Evolutionary conservation across 2,329 filamentous ascomycete genomes (phyloP), one percentile per base, ranked within the genome.

Genomic region (Bertia moriformis): DNA sequence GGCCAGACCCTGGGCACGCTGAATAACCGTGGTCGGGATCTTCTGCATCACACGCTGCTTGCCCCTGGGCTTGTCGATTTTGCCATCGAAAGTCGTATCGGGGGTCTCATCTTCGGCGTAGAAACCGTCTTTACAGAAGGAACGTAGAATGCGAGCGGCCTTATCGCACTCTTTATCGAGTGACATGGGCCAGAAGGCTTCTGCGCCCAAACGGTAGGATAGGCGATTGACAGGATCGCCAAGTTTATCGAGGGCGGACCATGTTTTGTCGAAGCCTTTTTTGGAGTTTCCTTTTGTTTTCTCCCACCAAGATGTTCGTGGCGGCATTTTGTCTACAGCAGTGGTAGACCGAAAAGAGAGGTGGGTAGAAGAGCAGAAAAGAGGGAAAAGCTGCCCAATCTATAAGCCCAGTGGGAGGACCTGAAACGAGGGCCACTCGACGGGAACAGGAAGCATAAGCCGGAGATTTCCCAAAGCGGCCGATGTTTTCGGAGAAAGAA

Each of bases 121-220:
- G 56, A 83, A 83, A 10, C 78, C 78, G 68, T 83, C 77, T 55
- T 78, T 79, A 61, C 79, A 84, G 55, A 86, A 86, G 46, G 75
- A 80, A 48, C 78, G 69, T 42, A 86, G 58, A 38, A 86, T 86
- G 19, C 81, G 69, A 17, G 82, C 81, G 2, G 80, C 79, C 59
- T 86, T 86, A 60, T 81, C 78, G 50, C 75, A 76, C 59, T 86
- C 82, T 51, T 78, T 78, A 49, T 84, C 79, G 48, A 86, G 60
- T 3, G 71, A 74, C 19, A 77, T 81, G 3, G 82, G 81, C 81
- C 80, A 85, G 53, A 83, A 85, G 12, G 79, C 78, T 53, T 86
- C 81, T 18, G 75, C 71, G 43, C 80, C 80, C 32, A 86, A 58
- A 45, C 72, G 71, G 55, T 83, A 80, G 39, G 74, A 78, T 14